phyloP scores from a whole-genome alignment of 2,329 filamentous ascomycete genomes.

The Sarocladium strictum region DNA sequence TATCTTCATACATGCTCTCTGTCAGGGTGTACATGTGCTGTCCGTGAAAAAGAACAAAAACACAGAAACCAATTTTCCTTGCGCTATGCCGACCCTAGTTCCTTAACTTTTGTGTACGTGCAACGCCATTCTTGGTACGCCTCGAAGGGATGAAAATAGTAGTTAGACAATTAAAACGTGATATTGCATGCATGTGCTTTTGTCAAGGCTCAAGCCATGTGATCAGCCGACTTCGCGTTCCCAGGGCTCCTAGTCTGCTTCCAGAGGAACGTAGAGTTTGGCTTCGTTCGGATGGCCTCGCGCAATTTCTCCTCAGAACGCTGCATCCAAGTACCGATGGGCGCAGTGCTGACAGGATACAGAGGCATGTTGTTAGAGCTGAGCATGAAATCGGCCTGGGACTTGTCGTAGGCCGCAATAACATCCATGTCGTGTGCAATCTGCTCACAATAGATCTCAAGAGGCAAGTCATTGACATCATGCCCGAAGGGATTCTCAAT shows the following conservation, averaged over 20 bases:
- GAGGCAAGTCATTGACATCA: constrained; percentile 75
- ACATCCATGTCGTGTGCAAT: constrained; percentile 69
- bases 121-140: constrained; percentile 9
- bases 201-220: constrained; percentile 12
- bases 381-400: constrained; percentile 26
- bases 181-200: no score
- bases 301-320: constrained; percentile 34
- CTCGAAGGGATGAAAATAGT: not conserved
- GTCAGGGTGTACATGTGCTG: not conserved
- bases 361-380: constrained; percentile 43
- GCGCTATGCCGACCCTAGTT: not conserved
- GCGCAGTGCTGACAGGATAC: constrained; percentile 44
- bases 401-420: constrained; percentile 49
- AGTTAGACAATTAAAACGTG: not conserved
- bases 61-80: not conserved
- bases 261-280: constrained; percentile 29
- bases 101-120: not conserved
- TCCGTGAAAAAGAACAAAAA: no score
- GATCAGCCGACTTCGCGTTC: constrained; percentile 8
- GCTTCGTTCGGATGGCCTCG: constrained; percentile 34
- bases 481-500: constrained; percentile 82
- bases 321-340: constrained; percentile 31
- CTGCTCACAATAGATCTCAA: constrained; percentile 72
- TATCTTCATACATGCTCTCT: not conserved
- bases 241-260: constrained; percentile 11